Evolutionary conservation across 75 land plant genomes (phyloP), one percentile per base, ranked within the genome.

Genomic region (Sequoiadendron giganteum): DNA sequence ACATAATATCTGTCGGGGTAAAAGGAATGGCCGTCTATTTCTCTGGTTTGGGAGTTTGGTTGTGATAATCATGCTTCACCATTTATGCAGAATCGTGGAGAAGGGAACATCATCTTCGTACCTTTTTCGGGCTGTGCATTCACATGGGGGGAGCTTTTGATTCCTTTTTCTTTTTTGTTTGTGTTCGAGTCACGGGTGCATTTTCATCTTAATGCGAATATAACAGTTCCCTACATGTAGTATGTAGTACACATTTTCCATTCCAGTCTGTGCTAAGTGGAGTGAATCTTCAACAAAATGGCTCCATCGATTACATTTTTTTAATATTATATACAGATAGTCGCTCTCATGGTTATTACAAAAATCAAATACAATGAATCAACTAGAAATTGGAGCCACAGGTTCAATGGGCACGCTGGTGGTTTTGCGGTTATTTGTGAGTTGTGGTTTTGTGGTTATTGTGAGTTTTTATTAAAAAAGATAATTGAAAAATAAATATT

Each of bases 51-150:
- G 25, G n/a, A 16, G 9, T 70, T 8, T 25, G 39, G 10, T 75
- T 34, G 11, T 34, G 16, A 75, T 75, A 0, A 34, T 34, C 38
- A 75, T 34, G 34, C 4, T 75, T 10, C 38, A 75, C 34, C 11
- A 14, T 75, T 75, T 32, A 75, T 75, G 39, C 30, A 72, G n/a
- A 72, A 72, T 1, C 11, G 3, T 32, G 77, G 77, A 52, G 77
- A 30, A 34, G 34, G 10, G 38, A 10, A 10, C 77, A 75, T 34
- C 38, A 32, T 0, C 38, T 2, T 75, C 38, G 77, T 75, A 75
- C 77, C 13, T 49, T 73, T 73, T 73, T 73, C 3, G 76, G 36
- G 25, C 76, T 75, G 77, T 75, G 77, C 77, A 75, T 75, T 75
- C 77, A 75, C 77, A 75, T 75, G 77, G 16, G 8, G 9, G 77